A percentile compares a stretch with the other conserved stretches of the same genome.
These are phyloP conservation scores for Lasiodiplodia citricola DNA, from an alignment of 2,329 filamentous ascomycete species.

Conservation along the genomic window DNA sequence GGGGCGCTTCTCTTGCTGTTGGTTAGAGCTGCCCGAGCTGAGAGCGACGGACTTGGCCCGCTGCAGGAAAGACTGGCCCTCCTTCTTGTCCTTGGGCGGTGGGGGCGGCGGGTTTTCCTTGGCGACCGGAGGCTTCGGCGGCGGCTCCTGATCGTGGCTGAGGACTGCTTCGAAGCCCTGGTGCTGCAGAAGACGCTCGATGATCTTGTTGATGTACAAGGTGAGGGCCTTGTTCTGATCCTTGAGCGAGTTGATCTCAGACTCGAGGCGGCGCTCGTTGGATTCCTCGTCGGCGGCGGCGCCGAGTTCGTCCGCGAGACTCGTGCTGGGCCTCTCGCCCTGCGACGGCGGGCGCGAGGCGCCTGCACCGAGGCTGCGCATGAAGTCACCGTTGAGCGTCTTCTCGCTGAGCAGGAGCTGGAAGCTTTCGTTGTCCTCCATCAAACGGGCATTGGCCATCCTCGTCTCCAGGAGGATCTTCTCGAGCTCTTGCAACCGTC, in stretches of 20 bases:
- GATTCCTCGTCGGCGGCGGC: constrained; percentile 56
- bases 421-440: constrained; percentile 99
- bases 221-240: constrained; percentile 98
- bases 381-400: constrained; percentile 93
- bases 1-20: constrained; percentile 39
- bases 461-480: constrained; percentile 86
- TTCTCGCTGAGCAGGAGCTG: constrained; percentile 93
- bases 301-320: constrained; percentile 81
- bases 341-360: constrained; percentile 35
- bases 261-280: constrained; percentile 69
- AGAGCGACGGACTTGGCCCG: constrained; percentile 65
- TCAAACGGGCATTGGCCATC: constrained; percentile 92
- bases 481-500: constrained; percentile 87
- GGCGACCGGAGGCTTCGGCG: constrained; percentile 36
- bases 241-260: constrained; percentile 78
- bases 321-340: constrained; percentile 39
- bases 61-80: constrained; percentile 58
- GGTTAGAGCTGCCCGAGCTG: constrained; percentile 41
- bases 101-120: constrained; percentile 87
- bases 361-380: constrained; percentile 56
- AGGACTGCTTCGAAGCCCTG: constrained; percentile 94
- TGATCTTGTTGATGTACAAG: constrained; percentile 98
- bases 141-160: constrained; percentile 67
- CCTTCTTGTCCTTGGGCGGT: constrained; percentile 59
- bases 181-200: constrained; percentile 90